Conservation (phyloP, 139 green algal species). For the Marvania coccoides region DNA sequence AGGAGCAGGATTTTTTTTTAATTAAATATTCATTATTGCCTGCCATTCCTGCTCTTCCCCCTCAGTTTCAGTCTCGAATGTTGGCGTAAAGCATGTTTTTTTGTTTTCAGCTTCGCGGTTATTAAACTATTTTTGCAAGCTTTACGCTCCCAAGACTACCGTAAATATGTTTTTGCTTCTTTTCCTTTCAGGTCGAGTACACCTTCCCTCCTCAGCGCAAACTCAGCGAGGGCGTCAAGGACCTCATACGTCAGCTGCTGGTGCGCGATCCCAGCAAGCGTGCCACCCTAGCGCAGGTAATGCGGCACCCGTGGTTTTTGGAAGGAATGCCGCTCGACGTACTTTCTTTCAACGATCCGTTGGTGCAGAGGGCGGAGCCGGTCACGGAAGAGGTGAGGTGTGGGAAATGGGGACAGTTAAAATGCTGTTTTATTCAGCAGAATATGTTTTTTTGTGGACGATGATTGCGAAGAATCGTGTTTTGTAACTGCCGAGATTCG, state of each 20-base stretch:
- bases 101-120: constrained; percentile 20
- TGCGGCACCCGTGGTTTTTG: constrained; percentile 48
- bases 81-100: background rate
- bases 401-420: too few relatives aligned
- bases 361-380: constrained; percentile 4
- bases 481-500: too few relatives aligned
- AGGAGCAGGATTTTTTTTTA: too few relatives aligned
- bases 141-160: constrained; percentile 39
- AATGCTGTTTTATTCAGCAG: too few relatives aligned
- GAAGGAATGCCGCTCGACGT: constrained; percentile 12
- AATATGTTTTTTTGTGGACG: too few relatives aligned
- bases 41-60: background rate
- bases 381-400: background rate
- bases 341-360: constrained; percentile 28
- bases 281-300: constrained; percentile 55
- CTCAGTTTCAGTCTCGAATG: background rate
- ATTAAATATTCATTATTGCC: constrained; percentile 16
- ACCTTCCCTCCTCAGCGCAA: background rate
- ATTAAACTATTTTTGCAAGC: constrained; percentile 67
- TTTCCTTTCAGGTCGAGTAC: background rate
- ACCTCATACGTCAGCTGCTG: constrained; percentile 61
- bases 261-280: constrained; percentile 60
- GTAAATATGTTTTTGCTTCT: background rate
- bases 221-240: constrained; percentile 29
- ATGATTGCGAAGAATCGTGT: too few relatives aligned